These are phyloP conservation scores for Henckelia pumila DNA, from an alignment of 257 asterid genomes.

Conservation along the genomic window DNA sequence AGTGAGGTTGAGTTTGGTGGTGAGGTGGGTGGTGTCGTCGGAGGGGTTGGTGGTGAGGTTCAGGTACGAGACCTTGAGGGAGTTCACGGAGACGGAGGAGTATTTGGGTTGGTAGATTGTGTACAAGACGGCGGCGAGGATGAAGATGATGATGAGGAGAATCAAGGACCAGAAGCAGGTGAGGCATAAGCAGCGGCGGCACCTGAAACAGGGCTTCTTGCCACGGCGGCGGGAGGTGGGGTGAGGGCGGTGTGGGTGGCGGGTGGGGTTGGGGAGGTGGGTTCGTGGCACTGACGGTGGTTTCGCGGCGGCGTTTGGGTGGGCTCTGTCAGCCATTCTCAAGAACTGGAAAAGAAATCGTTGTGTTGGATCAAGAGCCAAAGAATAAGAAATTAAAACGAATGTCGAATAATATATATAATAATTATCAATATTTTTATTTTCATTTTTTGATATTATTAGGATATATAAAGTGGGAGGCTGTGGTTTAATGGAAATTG, in stretches of 20 bases:
- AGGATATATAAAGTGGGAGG: too few species aligned
- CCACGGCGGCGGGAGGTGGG: slow-evolving; percentile 37
- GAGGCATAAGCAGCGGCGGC: slow-evolving; percentile 56
- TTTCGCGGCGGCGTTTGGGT: slow-evolving; percentile 34
- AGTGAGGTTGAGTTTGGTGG: slow-evolving; percentile 57
- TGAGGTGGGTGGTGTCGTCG: slow-evolving; percentile 67
- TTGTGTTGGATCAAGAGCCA: neutral
- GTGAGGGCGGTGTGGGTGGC: slow-evolving; percentile 47
- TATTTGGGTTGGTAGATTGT: slow-evolving; percentile 73
- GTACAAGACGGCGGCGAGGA: slow-evolving; percentile 64
- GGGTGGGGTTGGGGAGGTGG: slow-evolving; percentile 44
- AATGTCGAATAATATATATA: too few species aligned
- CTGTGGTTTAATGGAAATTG: too few species aligned
- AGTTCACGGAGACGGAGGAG: slow-evolving; percentile 60
- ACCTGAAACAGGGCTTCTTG: slow-evolving; percentile 32
- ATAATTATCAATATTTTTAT: too few species aligned
- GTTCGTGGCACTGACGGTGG: slow-evolving; percentile 39
- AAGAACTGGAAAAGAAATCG: neutral
- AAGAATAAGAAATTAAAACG: neutral
- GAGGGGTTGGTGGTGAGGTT: slow-evolving; percentile 68
- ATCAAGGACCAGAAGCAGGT: slow-evolving; percentile 55
- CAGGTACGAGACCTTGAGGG: slow-evolving; percentile 56
- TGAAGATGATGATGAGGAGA: slow-evolving; percentile 39
- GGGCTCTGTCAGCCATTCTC: slow-evolving; percentile 50
- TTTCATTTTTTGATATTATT: too few species aligned